Conservation (phyloP, 805 yeast species). For the Tetrapisispora nanseiensis region DNA sequence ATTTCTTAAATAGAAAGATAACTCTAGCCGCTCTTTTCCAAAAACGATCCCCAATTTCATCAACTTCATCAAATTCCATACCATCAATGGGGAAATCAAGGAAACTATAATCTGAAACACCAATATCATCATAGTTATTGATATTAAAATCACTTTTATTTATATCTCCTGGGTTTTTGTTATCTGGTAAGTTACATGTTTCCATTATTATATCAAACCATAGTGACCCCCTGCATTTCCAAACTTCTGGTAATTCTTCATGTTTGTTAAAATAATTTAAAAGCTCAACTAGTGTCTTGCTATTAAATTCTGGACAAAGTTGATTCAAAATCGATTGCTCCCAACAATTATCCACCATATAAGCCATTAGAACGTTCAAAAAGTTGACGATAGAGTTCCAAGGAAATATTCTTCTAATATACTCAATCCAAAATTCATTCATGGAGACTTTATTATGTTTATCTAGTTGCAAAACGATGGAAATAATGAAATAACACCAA, state of each 20-base stretch:
- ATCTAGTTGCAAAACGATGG: conserved; percentile 48
- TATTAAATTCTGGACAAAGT: conserved; percentile 18
- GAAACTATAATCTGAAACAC: conserved; percentile 45
- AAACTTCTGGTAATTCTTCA: conserved; percentile 63
- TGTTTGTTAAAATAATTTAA: conserved; percentile 44
- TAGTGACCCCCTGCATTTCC: conserved; percentile 79
- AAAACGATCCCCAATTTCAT: conserved; percentile 27
- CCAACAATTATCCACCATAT: conserved; percentile 19
- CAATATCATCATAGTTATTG: conserved; percentile 40
- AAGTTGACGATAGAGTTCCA: conserved; percentile 58
- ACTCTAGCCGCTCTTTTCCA: conserved; percentile 28
- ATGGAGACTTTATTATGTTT: conserved; percentile 15
- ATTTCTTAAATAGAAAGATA: conserved; percentile 22
- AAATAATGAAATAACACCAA: conserved; percentile 63
- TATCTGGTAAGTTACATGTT: conserved; percentile 29
- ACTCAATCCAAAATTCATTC: conserved; percentile 23
- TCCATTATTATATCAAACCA: conserved; percentile 59
- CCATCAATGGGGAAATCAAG: conserved; percentile 64
- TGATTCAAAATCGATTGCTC: conserved; percentile 12
- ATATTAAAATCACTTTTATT: conserved; percentile 42
- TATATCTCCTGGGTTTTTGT: conserved; percentile 38
- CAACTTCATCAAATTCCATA: conserved; percentile 33
- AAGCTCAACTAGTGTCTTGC: conserved; percentile 29
- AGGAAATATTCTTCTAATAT: conserved; percentile 48
- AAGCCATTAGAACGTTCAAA: conserved; percentile 45